Base-by-base conservation (phyloP, 2,329 filamentous ascomycete species). In the Fusarium nanum region DNA sequence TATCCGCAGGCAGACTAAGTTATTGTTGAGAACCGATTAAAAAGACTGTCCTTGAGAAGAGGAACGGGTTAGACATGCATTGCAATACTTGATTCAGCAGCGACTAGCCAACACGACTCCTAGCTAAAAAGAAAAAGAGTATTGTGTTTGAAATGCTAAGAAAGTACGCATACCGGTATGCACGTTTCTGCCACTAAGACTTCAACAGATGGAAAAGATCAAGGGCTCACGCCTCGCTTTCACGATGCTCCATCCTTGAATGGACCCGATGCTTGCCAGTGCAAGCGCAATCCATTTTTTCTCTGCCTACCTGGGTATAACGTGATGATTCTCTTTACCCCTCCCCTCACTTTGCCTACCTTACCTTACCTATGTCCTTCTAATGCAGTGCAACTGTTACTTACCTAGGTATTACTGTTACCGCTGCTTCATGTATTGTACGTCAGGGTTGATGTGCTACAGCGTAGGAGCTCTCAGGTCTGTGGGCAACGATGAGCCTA, bases 401-500 rank as follows among this genome's bases (percentile, higher is more conserved):
- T 60, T 28, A 28, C 27, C 27, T 28, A 28, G 11, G 11, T 20
- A 34, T 60, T 20, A 34, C 16, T 34, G 20, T n/a, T 34, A n/a
- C 45, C 46, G 20, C 23, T 62, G 52, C 58, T 48, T 63, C 49
- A 56, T 71, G 64, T 64, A 71, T 71, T 53, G 64, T 66, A 59
- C 68, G 68, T 66, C 64, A 65, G 56, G 68, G 63, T 56, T 66
- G 46, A 69, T 55, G 60, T 66, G 56, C 47, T 62, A 70, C 64
- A 60, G 53, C 40, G 50, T 55, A 56, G 40, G 48, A 69, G 47
- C 61, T 67, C 32, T 32, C 64, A 50, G 63, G 45, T 32, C 65
- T 62, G 42, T 72, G 64, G 66, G 56, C 71, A 47, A 66, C 71
- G 73, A 76, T 75, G 68, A 67, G 72, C 74, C 74, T 76, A 76